phyloP scores from a whole-genome alignment of 2,329 filamentous ascomycete species.

The Colletotrichum simmondsii region DNA sequence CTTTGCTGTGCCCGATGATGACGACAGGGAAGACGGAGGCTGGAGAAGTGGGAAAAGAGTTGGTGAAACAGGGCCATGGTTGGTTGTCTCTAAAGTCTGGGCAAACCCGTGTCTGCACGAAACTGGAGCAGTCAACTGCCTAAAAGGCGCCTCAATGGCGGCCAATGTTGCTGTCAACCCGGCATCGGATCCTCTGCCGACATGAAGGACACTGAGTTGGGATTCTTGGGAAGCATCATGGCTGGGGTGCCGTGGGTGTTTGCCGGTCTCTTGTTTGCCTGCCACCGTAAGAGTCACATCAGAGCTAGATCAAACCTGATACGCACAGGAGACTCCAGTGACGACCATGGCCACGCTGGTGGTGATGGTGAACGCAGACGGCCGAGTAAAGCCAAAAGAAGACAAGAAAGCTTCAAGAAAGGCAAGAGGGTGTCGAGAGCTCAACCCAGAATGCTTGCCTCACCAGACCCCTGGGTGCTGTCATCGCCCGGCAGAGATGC shows the following conservation, averaged over 20 bases:
- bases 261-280: not conserved
- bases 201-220: not conserved
- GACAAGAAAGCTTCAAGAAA: not conserved
- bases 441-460: not conserved
- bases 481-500: not conserved
- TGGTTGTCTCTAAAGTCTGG: conserved; percentile 23
- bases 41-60: not conserved
- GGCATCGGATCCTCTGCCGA: conserved; percentile 11
- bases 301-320: not conserved
- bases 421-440: not conserved
- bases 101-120: conserved; percentile 34
- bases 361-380: not conserved
- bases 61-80: not conserved
- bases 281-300: conserved; percentile 20
- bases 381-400: not conserved
- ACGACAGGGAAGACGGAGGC: not conserved
- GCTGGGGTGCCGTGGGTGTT: no score
- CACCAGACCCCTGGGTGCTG: not conserved
- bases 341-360: not conserved
- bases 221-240: not conserved
- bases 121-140: conserved; percentile 15
- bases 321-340: not conserved
- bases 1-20: not conserved
- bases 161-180: conserved; percentile 24
- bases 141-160: not conserved